phyloP scores from a whole-genome alignment of 1,284 basidiomycete genomes.

The Marasmius oreades region DNA sequence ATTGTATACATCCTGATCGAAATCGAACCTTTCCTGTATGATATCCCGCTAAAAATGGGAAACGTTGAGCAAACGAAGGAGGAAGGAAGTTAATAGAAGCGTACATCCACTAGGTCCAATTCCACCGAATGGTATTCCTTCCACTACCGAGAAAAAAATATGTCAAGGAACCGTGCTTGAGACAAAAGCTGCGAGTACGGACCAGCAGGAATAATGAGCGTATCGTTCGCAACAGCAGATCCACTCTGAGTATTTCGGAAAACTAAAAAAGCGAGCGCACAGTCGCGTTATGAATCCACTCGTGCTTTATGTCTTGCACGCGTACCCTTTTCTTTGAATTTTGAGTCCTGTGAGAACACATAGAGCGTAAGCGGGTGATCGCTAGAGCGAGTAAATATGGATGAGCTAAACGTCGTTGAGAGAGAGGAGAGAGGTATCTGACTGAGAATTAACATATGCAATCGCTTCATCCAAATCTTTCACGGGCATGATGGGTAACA shows the following conservation, averaged over 20 bases:
- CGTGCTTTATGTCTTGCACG: not conserved
- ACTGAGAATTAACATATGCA: constrained; percentile 62
- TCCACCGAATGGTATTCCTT: constrained; percentile 73
- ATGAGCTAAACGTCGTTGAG: not conserved
- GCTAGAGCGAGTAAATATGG: constrained; percentile 32
- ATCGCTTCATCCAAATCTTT: constrained; percentile 72
- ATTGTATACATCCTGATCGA: too few species aligned
- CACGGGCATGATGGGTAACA: constrained; percentile 78
- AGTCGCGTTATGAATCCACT: not conserved
- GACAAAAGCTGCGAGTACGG: constrained; percentile 16
- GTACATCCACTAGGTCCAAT: constrained; percentile 69
- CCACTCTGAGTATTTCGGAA: constrained; percentile 68
- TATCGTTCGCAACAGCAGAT: constrained; percentile 65
- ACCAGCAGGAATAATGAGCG: constrained; percentile 53
- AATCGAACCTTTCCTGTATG: constrained; percentile 52
- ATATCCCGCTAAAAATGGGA: constrained; percentile 44
- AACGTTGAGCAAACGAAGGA: not conserved
- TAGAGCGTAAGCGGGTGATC: constrained; percentile 79
- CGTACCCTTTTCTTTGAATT: constrained; percentile 60
- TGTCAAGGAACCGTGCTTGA: not conserved
- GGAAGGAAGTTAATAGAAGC: constrained; percentile 20
- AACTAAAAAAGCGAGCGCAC: constrained; percentile 37
- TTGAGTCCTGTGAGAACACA: constrained; percentile 62
- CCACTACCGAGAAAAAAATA: constrained; percentile 30
- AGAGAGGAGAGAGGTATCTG: constrained; percentile 16